Base-by-base conservation (phyloP, 1,284 basidiomycete genomes). In the Athelia psychrophila region DNA sequence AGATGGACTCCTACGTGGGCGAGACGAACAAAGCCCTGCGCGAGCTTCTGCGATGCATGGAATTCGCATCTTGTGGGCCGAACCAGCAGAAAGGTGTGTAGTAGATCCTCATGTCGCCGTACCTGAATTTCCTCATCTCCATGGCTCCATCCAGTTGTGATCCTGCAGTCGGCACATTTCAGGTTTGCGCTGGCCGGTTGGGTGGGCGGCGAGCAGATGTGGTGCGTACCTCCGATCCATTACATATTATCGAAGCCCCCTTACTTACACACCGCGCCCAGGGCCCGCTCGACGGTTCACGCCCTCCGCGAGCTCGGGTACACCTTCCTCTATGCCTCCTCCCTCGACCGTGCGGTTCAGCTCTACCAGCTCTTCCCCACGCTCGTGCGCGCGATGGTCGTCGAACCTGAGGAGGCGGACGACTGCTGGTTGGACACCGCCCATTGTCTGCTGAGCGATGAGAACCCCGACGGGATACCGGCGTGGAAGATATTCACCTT, bases 401-500 rank as follows among this genome's bases (percentile, higher is more conserved):
- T 56, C 1, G 62, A 65, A 52, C 60, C 60, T 35, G 58, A 55
- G 36, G 51, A 3, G 60, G 52, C 35, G 8, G 38, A 42, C 6
- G 9, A 5, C 6, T 42, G 38, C 38, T 42, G 16, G n/a, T 16
- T 8, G 6, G 38, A 42, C n/a, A n/a, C 6, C 5, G n/a, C 6
- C 9, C 5, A 22, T 9, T 42, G 38, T n/a, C 16, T 22, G n/a
- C 20, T 42, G 9, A 8, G 8, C n/a, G 38, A 42, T 5, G 6
- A 13, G 6, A 42, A 42, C n/a, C 59, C 62, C 4, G 47, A 59
- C 19, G 66, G 70, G 3, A 65, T 71, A 22, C 63, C 65, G 12
- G 52, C 62, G 3, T 72, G 71, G 69, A 66, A 66, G 50, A 48
- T 72, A 49, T 53, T 72, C 50, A 59, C 58, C 19, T 67, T 70